Evolutionary conservation across 1,284 basidiomycete species (phyloP), one percentile per base, ranked within the genome.

Genomic region (Cryptococcus jaspeensis): DNA sequence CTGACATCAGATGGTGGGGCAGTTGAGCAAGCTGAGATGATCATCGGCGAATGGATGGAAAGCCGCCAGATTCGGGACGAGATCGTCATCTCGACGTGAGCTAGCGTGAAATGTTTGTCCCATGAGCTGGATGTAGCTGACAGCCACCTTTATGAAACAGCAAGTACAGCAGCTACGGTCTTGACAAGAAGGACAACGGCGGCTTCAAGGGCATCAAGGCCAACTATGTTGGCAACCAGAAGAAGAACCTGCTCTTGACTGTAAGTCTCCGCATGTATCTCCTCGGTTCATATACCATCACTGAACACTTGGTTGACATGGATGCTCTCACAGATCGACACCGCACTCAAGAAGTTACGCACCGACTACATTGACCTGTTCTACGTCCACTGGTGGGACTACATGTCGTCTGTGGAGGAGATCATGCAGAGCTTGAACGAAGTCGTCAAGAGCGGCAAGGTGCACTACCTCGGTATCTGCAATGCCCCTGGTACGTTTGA

Each of bases 321-420:
- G n/a, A n/a, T n/a, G n/a, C n/a, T n/a, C n/a, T 32, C 12, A 22
- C 54, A 62, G 13, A 42, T 75, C 39, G 55, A 64, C 15, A 50
- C 63, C 18, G 72, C 73, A 12, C 71, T 80, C 52, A 73, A 75
- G 61, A 78, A 77, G 60, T 73, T 80, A 2, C 56, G 73, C 32
- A 81, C 80, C 22, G 65, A 73, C 45, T 81, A 78, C 59, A 75
- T 80, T 58, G 80, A 80, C 56, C 66, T 80, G 50, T 69, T 80
- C 50, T 67, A 64, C 41, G 53, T 68, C 6, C 65, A 67, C 46
- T 62, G 58, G 60, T 65, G 41, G 18, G 78, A 79, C 56, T 78
- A 68, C 59, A 67, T 70, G 0, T 77, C 77, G 2, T 68, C 67
- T 9, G 74, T 80, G 51, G 70, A 75, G n/a, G 79, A 80, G 62